Evolutionary conservation across 163 green algal species (phyloP).

Genomic region (Scenedesmus sp.): DNA sequence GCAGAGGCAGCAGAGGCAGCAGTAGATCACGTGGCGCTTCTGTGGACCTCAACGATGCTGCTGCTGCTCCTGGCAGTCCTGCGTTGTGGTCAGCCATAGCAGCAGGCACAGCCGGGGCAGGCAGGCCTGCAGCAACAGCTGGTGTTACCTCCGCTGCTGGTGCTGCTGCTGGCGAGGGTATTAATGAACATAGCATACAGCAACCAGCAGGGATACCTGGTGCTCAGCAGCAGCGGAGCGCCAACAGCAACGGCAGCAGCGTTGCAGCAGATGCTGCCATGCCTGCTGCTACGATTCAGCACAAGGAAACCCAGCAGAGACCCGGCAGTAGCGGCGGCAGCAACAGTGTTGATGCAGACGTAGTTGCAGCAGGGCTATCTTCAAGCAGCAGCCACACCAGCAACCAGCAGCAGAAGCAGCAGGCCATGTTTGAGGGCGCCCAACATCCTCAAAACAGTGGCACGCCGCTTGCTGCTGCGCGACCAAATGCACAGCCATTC

Average conservation of each 20-base stretch:
- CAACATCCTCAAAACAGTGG: not conserved
- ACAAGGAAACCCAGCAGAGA: not conserved
- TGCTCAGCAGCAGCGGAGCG: not conserved
- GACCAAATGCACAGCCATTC: not conserved
- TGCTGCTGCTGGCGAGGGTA: not conserved
- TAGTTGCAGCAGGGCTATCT: not conserved
- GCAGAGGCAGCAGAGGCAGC: slow-evolving; percentile 19
- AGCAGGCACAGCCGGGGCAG: slow-evolving; percentile 19
- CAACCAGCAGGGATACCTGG: slow-evolving; percentile 47
- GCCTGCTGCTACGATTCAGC: not conserved
- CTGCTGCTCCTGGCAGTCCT: slow-evolving; percentile 32
- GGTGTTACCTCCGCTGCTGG: not conserved
- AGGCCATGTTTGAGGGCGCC: not conserved
- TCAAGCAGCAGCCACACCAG: not conserved
- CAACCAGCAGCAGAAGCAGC: not conserved
- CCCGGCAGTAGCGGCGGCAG: not conserved
- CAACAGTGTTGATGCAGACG: not conserved
- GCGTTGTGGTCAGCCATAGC: slow-evolving; percentile 20
- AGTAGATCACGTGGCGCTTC: slow-evolving; percentile 2
- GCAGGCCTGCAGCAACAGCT: not conserved
- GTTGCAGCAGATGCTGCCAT: not conserved
- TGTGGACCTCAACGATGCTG: slow-evolving; percentile 13
- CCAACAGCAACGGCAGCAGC: not conserved
- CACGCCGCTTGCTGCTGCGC: not conserved
- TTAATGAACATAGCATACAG: not conserved